Evolutionary conservation across 768 basidiomycete genomes (phyloP), one percentile per base, ranked within the genome.

Genomic region (Pleurotus salmoneostramineus): DNA sequence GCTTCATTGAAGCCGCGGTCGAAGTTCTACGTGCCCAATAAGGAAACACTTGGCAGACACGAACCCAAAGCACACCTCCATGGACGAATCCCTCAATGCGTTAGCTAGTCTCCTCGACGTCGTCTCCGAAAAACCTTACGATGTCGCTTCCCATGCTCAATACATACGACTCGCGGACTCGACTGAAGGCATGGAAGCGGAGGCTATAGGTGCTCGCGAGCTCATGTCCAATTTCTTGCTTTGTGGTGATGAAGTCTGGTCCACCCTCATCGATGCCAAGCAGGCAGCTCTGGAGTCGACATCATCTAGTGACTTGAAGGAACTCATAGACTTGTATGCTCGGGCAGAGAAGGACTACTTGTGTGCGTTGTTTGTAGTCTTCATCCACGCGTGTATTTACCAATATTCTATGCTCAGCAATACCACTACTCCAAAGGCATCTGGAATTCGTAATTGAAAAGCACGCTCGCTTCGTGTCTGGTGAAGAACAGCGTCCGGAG

Each of bases 301-400:
- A n/a, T 80, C 80, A 2, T 66, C 71, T 14, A 74, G 79, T 47
- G 83, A 81, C 6, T 72, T 83, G 17, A 63, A 80, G 45, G 83
- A 84, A 46, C 65, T 93, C 42, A 69, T 91, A 58, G 75, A 77
- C 12, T 64, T 89, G 40, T 93, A 87, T 67, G 71, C 74, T 40
- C 79, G 78, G 36, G 91, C 93, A 17, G 88, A 88, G 64, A 71
- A 68, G 7, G 93, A 94, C 64, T 93, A 93, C 69, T 68, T 93
- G 36, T 93, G 93, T 93, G 69, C 65, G 91, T 78, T 57, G 33
- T 46, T 51, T 58, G 50, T 50, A 47, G 40, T 36, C 10, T 35
- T 57, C 50, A 45, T 47, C 36, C 7, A 44, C 36, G 7, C 33
- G 27, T 62, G 34, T 12, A 14, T 33, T 50, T 12, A 60, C 15